These are phyloP conservation scores for Claviceps pusilla DNA, from an alignment of 2,329 filamentous ascomycete species.

Conservation along the genomic window DNA sequence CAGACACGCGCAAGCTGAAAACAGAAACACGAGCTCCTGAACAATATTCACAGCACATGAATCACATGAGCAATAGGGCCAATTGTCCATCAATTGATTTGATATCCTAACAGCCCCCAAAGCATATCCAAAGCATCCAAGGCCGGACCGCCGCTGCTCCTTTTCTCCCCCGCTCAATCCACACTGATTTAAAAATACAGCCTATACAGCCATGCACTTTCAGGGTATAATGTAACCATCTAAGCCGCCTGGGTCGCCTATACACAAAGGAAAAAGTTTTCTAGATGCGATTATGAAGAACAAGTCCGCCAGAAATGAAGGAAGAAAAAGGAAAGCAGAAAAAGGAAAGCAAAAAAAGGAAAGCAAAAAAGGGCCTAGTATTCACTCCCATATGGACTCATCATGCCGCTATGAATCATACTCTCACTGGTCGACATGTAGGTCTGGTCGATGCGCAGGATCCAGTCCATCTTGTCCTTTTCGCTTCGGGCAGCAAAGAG, in stretches of 20 bases:
- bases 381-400: conserved; percentile 21
- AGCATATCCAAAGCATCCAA: neutral
- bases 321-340: neutral
- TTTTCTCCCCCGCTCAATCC: neutral
- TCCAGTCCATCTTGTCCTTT: conserved; percentile 92
- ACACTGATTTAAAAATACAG: neutral
- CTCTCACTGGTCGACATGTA: conserved; percentile 36
- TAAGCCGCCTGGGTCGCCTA: conserved; percentile 2
- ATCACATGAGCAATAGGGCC: neutral
- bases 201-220: neutral
- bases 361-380: conserved; percentile 8
- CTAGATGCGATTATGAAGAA: neutral
- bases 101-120: neutral
- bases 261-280: neutral
- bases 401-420: conserved; percentile 20
- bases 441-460: conserved; percentile 82
- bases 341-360: neutral
- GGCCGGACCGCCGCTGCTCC: too few relatives aligned
- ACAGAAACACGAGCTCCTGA: too few relatives aligned
- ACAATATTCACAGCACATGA: too few relatives aligned
- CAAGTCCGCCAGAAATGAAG: neutral
- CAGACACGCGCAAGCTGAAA: too few relatives aligned
- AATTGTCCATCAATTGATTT: neutral
- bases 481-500: conserved; percentile 82
- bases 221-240: conserved; percentile 4